Base-by-base conservation (phyloP, 2,329 filamentous ascomycete species). In the Aspergillus luchuensis region DNA sequence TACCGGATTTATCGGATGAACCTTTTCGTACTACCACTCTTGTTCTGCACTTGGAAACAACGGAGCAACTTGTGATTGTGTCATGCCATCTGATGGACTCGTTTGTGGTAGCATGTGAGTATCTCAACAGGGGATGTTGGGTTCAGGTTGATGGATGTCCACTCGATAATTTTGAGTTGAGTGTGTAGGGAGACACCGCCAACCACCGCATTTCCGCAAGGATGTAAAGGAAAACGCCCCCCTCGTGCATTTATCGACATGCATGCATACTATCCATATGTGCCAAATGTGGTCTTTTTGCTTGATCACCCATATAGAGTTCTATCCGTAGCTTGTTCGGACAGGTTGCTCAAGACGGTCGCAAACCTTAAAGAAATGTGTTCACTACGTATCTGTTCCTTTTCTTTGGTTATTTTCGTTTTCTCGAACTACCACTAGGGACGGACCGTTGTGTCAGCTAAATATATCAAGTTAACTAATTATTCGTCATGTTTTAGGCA, bases 81-180 rank as follows among this genome's bases (percentile, higher is more conserved):
- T 5, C 33, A 45, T 43, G 8, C 63, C 59, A 60, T 60, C 61
- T 60, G 59, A 60, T 33, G 49, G 39, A 30, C 33, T 33, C 17
- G 17, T 11, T 36, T 59, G 19, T 58, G 36, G 30, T 48, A 45
- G 43, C 59, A 53, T 59, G 57, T 59, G 59, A 61, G 59, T 50
- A 47, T 43, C 47, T 49, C 50, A 41, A 23, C 50, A 39, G 39
- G 47, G 48, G 41, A 19, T 45, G 41, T 23, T 23, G 25, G 47
- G 41, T 11, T 48, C 28, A 30, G 28, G 48, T 48, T 57, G 39
- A 43, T 56, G 23, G 41, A 45, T 45, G 41, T 45, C 41, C 41
- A 21, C 19, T 23, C 41, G 41, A 45, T 45, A 45, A 45, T 47
- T 13, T 36, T 36, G 28, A 28, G 36, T 41, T 49, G 23, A 30